These are phyloP conservation scores for Iberis pinnata DNA, from an alignment of 345 rosid genomes.

Conservation along the genomic window DNA sequence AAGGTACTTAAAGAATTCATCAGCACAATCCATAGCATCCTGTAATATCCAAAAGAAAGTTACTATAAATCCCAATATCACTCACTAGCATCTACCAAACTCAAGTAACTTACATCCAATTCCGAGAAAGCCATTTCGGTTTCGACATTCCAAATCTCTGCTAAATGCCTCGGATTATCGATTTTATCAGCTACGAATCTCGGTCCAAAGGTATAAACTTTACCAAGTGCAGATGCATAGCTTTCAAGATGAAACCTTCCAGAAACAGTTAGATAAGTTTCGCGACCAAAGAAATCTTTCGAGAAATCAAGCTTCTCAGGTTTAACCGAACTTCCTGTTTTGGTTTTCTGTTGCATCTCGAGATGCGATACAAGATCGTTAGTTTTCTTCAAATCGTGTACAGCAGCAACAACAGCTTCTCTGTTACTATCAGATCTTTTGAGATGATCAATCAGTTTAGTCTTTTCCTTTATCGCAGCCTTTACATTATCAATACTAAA, in stretches of 20 bases:
- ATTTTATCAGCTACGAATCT: constrained; percentile 57
- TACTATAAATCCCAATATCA: not conserved
- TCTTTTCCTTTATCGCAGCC: constrained; percentile 63
- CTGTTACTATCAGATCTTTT: constrained; percentile 72
- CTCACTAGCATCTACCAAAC: not conserved
- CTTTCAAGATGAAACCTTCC: constrained; percentile 86
- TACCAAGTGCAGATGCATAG: constrained; percentile 82
- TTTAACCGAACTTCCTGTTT: constrained; percentile 28
- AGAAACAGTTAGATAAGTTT: constrained; percentile 52
- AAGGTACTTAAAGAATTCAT: constrained; percentile 61
- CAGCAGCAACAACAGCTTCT: constrained; percentile 64
- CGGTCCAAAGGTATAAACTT: constrained; percentile 84
- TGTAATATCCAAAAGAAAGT: constrained; percentile 29
- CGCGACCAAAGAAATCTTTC: constrained; percentile 54
- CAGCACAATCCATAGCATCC: constrained; percentile 81
- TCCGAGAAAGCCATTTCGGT: constrained; percentile 72
- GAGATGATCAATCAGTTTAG: constrained; percentile 52
- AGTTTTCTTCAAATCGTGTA: constrained; percentile 60
- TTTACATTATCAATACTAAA: constrained; percentile 46
- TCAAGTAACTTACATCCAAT: constrained; percentile 47
- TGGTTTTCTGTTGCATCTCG: constrained; percentile 48
- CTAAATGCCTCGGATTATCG: constrained; percentile 42
- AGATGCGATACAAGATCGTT: constrained; percentile 58
- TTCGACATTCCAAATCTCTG: constrained; percentile 86
- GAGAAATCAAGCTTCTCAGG: constrained; percentile 32